Evolutionary conservation across 140 eudicot genomes (phyloP), one percentile per base, ranked within the genome.

Genomic region (Stevia rebaudiana): DNA sequence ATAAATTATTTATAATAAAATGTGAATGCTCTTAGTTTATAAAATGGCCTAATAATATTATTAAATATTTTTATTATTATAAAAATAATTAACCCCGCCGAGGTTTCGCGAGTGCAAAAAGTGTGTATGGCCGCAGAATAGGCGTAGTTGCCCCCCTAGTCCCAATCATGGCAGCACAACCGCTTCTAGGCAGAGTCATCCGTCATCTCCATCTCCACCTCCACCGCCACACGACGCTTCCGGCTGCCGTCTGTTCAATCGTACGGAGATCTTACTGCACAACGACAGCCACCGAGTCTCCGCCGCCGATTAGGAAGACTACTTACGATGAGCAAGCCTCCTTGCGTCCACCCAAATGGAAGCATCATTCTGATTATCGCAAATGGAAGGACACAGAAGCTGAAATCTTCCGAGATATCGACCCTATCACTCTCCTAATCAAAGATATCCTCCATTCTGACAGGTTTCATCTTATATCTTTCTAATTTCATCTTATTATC

Each of bases 361-460:
- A 76, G 56, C 79, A 79, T 12, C 81, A 78, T 57, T 88, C 87
- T n/a, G 83, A 83, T 76, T 81, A 67, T 65, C 71, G 82, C 44
- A 82, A 75, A n/a, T 85, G 95, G 98, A 81, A 81, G 63, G 84
- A 71, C 60, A 81, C 81, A 53, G 92, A 91, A 59, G 77, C 86
- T 0, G 78, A 82, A 47, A 91, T 91, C 31, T 58, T 84, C 18
- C 50, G 19, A 13, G 98, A 87, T 25, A 47, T 87, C 23, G 91
- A 81, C 68, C 89, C 95, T 30, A 54, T 85, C 48, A 73, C 67
- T 68, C 64, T 44, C 24, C 80, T 75, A 0, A 73, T 77, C 30
- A 92, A 92, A 76, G 77, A 81, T 28, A 83, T 92, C 48, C 80
- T 92, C 35, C 98, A 92, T 69, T 84, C 98, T 23, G 62, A 74